Conservation (phyloP, 148 eudicot species). For the Fallopia convolvulus region DNA sequence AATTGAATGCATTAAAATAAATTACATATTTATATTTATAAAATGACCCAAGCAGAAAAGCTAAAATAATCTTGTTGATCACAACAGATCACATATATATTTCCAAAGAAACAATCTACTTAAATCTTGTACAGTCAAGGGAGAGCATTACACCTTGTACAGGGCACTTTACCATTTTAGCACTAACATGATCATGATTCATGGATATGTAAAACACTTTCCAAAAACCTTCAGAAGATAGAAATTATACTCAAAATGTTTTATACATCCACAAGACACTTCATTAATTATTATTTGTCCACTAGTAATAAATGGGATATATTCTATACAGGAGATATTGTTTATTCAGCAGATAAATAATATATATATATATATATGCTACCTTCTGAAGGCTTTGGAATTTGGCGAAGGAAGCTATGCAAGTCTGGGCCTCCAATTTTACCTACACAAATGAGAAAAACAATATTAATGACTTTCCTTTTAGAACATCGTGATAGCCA, state of each 20-base stretch:
- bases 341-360: not conserved
- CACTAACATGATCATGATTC: not conserved
- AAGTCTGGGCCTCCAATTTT: conserved; percentile 79
- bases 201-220: not conserved
- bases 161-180: not conserved
- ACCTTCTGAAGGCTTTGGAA: conserved; percentile 62
- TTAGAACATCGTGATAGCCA: not conserved
- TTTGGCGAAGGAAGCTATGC: conserved; percentile 70
- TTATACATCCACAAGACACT: not conserved
- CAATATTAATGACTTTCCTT: not conserved
- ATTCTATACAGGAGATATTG: not conserved
- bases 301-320: not conserved
- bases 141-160: not conserved
- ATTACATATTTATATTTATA: not conserved
- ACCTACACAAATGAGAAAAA: conserved; percentile 26
- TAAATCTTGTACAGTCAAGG: not conserved
- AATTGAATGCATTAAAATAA: not conserved
- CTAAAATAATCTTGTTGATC: not conserved
- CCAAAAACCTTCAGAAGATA: not conserved
- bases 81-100: not conserved
- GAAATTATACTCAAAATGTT: not conserved
- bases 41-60: not conserved
- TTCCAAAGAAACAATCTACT: not conserved
- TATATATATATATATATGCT: conserved; percentile 7
- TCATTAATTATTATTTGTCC: not conserved